Evolutionary conservation across 225 moss, liverwort and hornwort species (phyloP).

Genomic region (Pseudisothecium myosuroides): DNA sequence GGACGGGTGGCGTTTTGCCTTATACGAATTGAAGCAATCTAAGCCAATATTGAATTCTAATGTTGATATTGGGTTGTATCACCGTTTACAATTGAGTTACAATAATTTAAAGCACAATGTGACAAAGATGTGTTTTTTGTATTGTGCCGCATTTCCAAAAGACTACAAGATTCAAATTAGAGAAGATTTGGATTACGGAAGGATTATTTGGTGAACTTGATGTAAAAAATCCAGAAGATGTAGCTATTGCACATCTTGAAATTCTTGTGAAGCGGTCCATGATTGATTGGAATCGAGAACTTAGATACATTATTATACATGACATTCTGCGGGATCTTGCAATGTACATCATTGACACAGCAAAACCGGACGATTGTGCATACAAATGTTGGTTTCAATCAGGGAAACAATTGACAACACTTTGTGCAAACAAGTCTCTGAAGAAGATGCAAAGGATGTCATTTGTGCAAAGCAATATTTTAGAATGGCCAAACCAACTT

Average conservation of each 20-base stretch:
- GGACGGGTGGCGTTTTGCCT: not conserved
- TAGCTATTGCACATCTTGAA: not conserved
- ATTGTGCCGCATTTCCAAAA: not conserved
- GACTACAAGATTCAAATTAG: not conserved
- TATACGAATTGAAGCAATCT: not conserved
- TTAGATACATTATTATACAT: not conserved
- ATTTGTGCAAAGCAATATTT: not conserved
- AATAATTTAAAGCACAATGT: not conserved
- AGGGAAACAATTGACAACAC: not conserved
- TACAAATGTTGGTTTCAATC: not conserved
- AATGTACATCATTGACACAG: not conserved
- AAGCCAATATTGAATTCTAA: not conserved
- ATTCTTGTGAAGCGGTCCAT: not conserved
- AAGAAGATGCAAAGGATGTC: not conserved
- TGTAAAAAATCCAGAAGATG: not conserved
- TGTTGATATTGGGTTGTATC: not conserved
- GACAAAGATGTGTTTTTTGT: not conserved
- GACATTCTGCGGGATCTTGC: not conserved
- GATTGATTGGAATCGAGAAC: not conserved
- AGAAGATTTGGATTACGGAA: not conserved
- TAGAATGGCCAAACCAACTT: not conserved
- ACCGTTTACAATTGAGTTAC: not conserved
- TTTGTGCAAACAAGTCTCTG: too few relatives aligned
- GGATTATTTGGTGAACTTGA: not conserved
- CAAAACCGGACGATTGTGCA: not conserved